Base-by-base conservation (phyloP, 1,284 basidiomycete genomes). In the Puccinia coronata region DNA sequence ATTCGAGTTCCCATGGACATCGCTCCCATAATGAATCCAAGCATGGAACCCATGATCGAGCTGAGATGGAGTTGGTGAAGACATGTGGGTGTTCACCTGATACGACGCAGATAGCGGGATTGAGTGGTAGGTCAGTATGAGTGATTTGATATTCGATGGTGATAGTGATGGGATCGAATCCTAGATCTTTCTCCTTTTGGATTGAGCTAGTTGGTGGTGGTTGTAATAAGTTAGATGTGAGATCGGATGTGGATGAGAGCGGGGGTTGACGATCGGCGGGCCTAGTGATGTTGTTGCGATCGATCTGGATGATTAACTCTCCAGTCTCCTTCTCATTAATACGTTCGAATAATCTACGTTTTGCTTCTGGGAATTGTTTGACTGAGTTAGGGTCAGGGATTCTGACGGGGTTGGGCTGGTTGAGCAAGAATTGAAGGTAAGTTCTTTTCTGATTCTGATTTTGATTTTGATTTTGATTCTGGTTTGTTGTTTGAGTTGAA, bases 1-100 rank as follows among this genome's bases (percentile, higher is more conserved):
- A 93, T 86, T 98, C 94, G 77, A 99, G 92, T 85, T 99, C 97
- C 97, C 97, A 99, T 2, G 96, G 97, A 85, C 94, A 98, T 84
- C 94, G 92, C 87, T 98, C 96, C 93, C 95, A 98, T 18, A 96
- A 87, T 85, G 91, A 94, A 86, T 99, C 97, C 18, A 98, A 88
- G 84, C 97, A 99, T 4, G 97, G 97, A 14, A 98, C 92, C 97
- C 97, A 99, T 84, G 94, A 95, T 83, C 97, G 89, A 11, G 96
- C 94, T 16, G 94, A 90, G 85, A 97, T 94, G 0, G 95, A 92
- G 2, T 92, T 92, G 2, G 95, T 95, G 85, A 93, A 99, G 78
- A 93, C 91, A 87, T 99, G 97, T 41, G 96, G 96, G 82, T 95
- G 92, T 49, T 90, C 91, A 0, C 94, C 93, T 28, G 91, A 83